Conservation (phyloP, 805 yeast species). For the Metschnikowia picachoensis region DNA sequence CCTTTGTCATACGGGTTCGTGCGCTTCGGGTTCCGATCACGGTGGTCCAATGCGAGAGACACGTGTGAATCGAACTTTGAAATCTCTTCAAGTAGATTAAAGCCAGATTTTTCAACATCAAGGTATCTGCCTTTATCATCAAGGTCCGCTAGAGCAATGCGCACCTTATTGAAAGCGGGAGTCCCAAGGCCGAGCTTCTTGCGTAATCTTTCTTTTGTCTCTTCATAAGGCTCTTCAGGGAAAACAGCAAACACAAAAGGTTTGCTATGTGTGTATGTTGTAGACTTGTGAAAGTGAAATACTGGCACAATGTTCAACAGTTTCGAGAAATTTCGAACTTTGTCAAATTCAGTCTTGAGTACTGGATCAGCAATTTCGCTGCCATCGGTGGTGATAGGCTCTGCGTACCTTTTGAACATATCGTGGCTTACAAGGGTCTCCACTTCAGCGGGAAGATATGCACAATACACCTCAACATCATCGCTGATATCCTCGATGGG, state of each 20-base stretch:
- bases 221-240: conserved; percentile 60
- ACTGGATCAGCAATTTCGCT: conserved; percentile 26
- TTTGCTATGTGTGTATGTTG: conserved; percentile 67
- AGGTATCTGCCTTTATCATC: conserved; percentile 42
- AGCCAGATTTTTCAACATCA: conserved; percentile 48
- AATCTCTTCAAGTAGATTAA: conserved; percentile 54
- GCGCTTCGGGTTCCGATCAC: conserved; percentile 63
- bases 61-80: conserved; percentile 39
- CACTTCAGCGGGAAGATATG: conserved; percentile 41
- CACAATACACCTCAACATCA: conserved; percentile 36
- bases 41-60: conserved; percentile 78
- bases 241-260: conserved; percentile 76
- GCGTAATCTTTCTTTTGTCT: conserved; percentile 65
- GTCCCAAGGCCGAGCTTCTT: conserved; percentile 70
- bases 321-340: conserved; percentile 23
- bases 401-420: conserved; percentile 25
- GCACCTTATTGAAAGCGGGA: conserved; percentile 74
- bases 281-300: conserved; percentile 71
- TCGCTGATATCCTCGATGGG: conserved; percentile 33
- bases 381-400: conserved; percentile 15
- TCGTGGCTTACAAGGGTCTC: conserved; percentile 36
- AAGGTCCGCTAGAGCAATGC: conserved; percentile 52
- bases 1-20: conserved; percentile 38
- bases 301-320: conserved; percentile 54
- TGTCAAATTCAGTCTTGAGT: conserved; percentile 14